Percentiles rank a stretch among this genome's conserved stretches.
phyloP scores from a whole-genome alignment of 352 stramenopile genomes.

The Globisporangium sylvaticum region DNA sequence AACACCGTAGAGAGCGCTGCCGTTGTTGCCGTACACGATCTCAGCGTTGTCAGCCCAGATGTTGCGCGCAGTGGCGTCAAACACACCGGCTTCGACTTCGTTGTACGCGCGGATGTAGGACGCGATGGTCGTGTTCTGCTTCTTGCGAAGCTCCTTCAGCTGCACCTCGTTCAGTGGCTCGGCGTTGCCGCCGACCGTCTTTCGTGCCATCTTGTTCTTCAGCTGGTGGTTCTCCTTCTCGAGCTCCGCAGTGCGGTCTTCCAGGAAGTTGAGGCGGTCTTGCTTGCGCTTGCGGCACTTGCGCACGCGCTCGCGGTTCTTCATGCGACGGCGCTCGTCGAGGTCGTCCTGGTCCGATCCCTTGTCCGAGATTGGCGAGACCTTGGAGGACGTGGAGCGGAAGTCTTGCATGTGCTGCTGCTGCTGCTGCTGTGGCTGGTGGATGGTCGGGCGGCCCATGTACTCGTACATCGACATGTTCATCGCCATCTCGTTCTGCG shows the following conservation, averaged over 20 bases:
- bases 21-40: slow-evolving; percentile 60
- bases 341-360: slow-evolving; percentile 73
- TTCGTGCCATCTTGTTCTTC: slow-evolving; percentile 73
- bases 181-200: slow-evolving; percentile 27
- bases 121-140: slow-evolving; percentile 72
- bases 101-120: slow-evolving; percentile 78
- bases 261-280: slow-evolving; percentile 82
- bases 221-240: slow-evolving; percentile 81
- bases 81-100: slow-evolving; percentile 40
- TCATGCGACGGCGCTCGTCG: slow-evolving; percentile 84
- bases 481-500: slow-evolving; percentile 61
- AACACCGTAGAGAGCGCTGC: slow-evolving; percentile 42
- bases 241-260: slow-evolving; percentile 78
- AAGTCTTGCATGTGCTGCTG: slow-evolving; percentile 17
- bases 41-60: slow-evolving; percentile 69
- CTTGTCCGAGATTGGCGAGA: slow-evolving; percentile 64
- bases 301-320: slow-evolving; percentile 85
- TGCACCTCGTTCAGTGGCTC: slow-evolving; percentile 53
- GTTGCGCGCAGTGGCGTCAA: slow-evolving; percentile 43
- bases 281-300: slow-evolving; percentile 89
- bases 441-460: slow-evolving; percentile 62
- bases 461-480: slow-evolving; percentile 86
- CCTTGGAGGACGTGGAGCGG: slow-evolving; percentile 26
- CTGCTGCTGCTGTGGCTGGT: slow-evolving; percentile 35
- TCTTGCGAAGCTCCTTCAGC: slow-evolving; percentile 75